Percentiles rank a stretch among this genome's conserved stretches.
Conservation (phyloP, 139 green algal genomes). For the Closterium sp. region DNA sequence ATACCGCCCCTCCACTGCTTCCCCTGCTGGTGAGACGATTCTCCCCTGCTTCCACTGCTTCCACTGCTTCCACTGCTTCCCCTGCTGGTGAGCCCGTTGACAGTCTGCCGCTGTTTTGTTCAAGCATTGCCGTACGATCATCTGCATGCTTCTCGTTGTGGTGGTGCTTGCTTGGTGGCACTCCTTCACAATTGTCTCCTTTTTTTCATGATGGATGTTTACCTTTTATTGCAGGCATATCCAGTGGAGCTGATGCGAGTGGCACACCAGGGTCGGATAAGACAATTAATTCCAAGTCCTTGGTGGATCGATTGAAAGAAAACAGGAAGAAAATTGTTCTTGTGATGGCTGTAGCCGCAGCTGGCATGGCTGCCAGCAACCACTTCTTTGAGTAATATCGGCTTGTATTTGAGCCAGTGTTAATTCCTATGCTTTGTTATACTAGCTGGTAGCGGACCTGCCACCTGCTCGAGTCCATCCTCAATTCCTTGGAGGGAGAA, state of each 20-base stretch:
- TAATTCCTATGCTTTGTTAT: too few species aligned
- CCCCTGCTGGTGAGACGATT: too few species aligned
- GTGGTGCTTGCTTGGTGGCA: too few species aligned
- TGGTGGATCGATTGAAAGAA: neutral
- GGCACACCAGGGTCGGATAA: neutral
- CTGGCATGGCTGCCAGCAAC: neutral
- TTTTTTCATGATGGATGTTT: neutral
- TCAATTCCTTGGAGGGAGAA: too few species aligned
- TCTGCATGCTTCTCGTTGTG: constrained; percentile 77
- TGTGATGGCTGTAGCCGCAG: neutral
- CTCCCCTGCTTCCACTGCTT: too few species aligned
- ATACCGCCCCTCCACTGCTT: neutral
- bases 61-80: too few species aligned
- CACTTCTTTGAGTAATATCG: neutral
- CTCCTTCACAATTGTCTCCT: too few species aligned
- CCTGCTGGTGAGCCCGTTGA: too few species aligned
- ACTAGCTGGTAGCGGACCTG: too few species aligned
- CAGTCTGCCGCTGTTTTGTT: too few species aligned
- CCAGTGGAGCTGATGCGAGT: neutral
- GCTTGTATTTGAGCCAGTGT: neutral
- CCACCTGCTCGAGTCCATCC: too few species aligned
- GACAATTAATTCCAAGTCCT: neutral
- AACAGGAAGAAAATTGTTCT: neutral
- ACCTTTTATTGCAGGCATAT: neutral
- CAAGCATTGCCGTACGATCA: constrained; percentile 95